phyloP scores from a whole-genome alignment of 257 asterid species.

The Perilla frutescens region DNA sequence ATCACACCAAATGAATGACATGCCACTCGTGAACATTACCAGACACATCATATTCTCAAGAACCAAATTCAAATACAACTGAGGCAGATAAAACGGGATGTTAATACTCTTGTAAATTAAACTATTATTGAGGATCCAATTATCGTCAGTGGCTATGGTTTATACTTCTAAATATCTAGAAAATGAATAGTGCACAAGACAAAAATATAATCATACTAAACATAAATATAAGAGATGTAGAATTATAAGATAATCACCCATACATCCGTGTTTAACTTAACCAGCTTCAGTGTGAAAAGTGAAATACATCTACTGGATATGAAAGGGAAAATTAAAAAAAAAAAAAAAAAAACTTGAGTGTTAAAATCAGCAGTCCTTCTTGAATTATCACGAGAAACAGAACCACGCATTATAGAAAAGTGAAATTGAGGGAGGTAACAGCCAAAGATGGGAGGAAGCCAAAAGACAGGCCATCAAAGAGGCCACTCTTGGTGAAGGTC shows the following conservation, averaged over 20 bases:
- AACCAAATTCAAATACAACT: slow-evolving; percentile 25
- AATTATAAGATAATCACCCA: neutral
- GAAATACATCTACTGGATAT: neutral
- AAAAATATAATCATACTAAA: neutral
- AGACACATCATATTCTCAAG: slow-evolving; percentile 10
- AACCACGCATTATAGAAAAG: neutral
- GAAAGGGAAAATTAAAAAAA: too few species aligned
- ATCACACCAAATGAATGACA: slow-evolving; percentile 22
- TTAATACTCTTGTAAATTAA: neutral
- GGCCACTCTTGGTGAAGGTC: neutral
- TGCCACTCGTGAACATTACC: slow-evolving; percentile 6
- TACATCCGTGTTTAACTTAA: slow-evolving; percentile 9
- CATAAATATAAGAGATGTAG: neutral
- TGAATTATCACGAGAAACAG: neutral
- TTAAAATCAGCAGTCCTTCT: neutral
- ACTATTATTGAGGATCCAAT: slow-evolving; percentile 7
- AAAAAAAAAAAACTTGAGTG: neutral
- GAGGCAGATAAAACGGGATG: neutral
- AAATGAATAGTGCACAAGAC: slow-evolving; percentile 11
- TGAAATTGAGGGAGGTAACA: neutral
- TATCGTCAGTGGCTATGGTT: neutral
- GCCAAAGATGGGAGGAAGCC: neutral
- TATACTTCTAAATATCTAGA: neutral
- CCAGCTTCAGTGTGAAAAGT: slow-evolving; percentile 2
- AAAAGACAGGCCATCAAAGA: slow-evolving; percentile 9